Evolutionary conservation across 768 basidiomycete genomes (phyloP), one percentile per base, ranked within the genome.

Genomic region (Crepidotus variabilis): DNA sequence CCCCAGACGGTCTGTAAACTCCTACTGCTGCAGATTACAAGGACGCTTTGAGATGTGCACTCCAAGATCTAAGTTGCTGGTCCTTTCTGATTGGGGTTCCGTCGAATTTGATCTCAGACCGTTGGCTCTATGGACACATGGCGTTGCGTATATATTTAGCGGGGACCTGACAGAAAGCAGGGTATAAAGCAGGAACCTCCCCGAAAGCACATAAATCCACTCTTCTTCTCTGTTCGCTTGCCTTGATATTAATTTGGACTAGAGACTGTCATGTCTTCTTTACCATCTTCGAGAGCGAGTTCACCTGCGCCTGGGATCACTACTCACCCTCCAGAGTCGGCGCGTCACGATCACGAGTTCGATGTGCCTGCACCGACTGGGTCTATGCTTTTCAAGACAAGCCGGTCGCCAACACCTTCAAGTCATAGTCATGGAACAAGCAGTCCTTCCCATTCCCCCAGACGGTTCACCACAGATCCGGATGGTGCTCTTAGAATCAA

Each of bases 401-500:
- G 10, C 22, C 13, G 14, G 8, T 10, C 45, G 18, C 10, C 32
- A 11, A 7, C 53, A n/a, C 48, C 47, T 33, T n/a, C 46, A 24
- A 8, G 13, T 22, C 39, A 43, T 21, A 28, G 47, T 49, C 47
- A 49, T 22, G 20, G 20, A 23, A 22, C 24, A 13, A 55, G 55
- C 23, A 70, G 63, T 48, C 66, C 67, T 18, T 65, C 60, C 20
- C 67, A 62, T 51, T 70, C 67, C 10, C 75, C 72, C 22, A 71
- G 68, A 28, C 69, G 73, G 43, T 36, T 67, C 13, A 60, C 65
- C 16, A 75, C 75, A 32, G 70, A 70, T 52, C 74, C 74, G 18
- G 57, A 64, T 21, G 52, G 60, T 10, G 58, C 60, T 47, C 14
- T 66, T 50, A 48, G 50, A 52, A 35, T 59, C 9, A 60, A 61